Base-by-base conservation (phyloP, 768 basidiomycete genomes). In the Lentinula raphanica region DNA sequence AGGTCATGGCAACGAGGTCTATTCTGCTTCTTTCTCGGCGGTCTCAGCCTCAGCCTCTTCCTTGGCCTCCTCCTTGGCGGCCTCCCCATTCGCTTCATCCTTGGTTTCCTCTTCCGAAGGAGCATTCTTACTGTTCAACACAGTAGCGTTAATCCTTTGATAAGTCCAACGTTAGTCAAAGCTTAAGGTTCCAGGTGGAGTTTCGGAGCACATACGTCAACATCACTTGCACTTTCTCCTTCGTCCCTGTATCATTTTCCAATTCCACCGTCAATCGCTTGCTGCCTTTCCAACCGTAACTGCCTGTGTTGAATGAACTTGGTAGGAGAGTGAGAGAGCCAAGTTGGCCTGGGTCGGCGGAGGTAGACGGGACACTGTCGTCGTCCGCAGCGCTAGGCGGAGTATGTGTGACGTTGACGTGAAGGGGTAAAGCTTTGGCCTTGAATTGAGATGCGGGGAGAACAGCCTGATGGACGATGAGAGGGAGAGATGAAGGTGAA, bases 231-330 rank as follows among this genome's bases (percentile, higher is more conserved):
- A 92, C 86, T 60, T 81, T 85, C 69, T 84, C 83, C 68, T 79
- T 84, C 40, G 73, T 82, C 13, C 69, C 76, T 15, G 81, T 79
- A 0, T 73, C 66, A 56, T 77, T 75, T 56, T 81, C 74, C 15
- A 92, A 67, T 64, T 90, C 87, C 51, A 93, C 76, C 1, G 75
- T 77, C 59, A 92, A 70, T 25, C 84, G 79, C 68, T 85, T 87
- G 68, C 70, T 81, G 2, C 86, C 90, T 68, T 91, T 92, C 91
- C 91, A 93, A 17, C 92, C 91, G 67, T 87, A 90, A 66, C 87
- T 89, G 11, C 90, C 89, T 0, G 89, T 90, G 13, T 74, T 65
- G 70, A 93, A 91, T 38, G 80, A 74, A 58, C 71, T 79, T 1
- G 91, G 82, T 3, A 78, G 62, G 6, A 91, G 76, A 0, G 80